Percentiles rank a stretch among this genome's conserved stretches.
phyloP scores from a whole-genome alignment of 768 basidiomycete species.

The Serendipita sp. region DNA sequence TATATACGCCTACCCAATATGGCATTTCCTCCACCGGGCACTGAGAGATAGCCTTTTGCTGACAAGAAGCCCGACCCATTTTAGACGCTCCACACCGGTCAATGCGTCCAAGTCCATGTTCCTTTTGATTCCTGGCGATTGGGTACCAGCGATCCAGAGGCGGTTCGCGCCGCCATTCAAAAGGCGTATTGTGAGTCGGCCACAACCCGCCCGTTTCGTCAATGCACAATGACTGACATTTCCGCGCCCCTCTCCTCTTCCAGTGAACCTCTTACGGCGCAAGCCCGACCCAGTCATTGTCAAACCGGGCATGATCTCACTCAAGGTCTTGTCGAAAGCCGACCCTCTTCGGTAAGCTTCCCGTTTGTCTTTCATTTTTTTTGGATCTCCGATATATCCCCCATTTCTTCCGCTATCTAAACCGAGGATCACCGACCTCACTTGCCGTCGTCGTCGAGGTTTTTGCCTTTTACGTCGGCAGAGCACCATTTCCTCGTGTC shows the following conservation, averaged over 20 bases:
- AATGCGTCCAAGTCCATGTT: constrained; percentile 4
- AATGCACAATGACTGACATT: neutral
- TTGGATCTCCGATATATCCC: too few species aligned
- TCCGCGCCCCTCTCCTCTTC: neutral
- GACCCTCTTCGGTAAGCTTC: constrained; percentile 1
- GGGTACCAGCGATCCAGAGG: neutral
- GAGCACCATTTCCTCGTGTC: neutral
- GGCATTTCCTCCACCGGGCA: neutral
- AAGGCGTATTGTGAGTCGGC: constrained; percentile 1
- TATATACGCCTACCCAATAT: neutral
- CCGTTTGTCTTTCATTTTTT: neutral
- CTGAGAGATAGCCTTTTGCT: neutral
- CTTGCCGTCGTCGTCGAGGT: neutral
- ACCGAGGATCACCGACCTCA: neutral
- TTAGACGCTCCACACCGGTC: constrained; percentile 3
- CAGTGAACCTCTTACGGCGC: neutral
- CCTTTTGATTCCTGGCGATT: neutral
- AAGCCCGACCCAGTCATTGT: neutral
- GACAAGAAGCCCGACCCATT: neutral
- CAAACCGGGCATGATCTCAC: constrained; percentile 6
- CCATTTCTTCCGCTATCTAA: too few species aligned
- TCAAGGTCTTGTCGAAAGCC: constrained; percentile 1
- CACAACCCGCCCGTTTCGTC: neutral
- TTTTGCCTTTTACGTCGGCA: neutral
- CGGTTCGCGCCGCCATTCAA: constrained; percentile 5